A percentile compares a stretch with the other conserved stretches of the same genome.
phyloP scores from a whole-genome alignment of 805 yeast genomes.

The Sugiyamaella mastotermitis region DNA sequence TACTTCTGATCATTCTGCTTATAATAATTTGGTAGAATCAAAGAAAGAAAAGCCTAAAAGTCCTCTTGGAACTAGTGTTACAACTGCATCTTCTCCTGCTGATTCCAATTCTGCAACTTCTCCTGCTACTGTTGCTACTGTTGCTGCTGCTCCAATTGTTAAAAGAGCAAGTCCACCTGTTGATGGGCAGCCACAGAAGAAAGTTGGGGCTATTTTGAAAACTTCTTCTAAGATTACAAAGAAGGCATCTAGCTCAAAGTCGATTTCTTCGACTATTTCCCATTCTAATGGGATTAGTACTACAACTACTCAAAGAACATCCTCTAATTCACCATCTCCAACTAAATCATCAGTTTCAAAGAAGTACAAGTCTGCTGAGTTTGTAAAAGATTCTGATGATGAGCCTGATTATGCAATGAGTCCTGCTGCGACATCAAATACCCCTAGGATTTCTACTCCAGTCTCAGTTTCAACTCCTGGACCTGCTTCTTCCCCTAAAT shows the following conservation, averaged over 20 bases:
- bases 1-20: conserved; percentile 24
- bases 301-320: conserved; percentile 1
- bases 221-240: conserved; percentile 1
- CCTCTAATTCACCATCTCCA: conserved; percentile 8
- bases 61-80: no score
- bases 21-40: conserved; percentile 26
- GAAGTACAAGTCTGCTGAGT: conserved; percentile 14
- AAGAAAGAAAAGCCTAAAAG: neutral
- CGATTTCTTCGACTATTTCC: no score
- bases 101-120: conserved; percentile 2
- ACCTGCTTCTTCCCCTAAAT: conserved; percentile 8
- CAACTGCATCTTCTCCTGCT: neutral
- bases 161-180: neutral
- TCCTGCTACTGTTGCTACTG: conserved; percentile 1
- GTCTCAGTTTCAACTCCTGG: conserved; percentile 8
- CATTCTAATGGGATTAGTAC: neutral
- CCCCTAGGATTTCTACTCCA: conserved; percentile 8
- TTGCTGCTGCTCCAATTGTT: neutral
- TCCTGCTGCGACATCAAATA: conserved; percentile 1
- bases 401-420: conserved; percentile 5
- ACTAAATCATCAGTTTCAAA: conserved; percentile 9
- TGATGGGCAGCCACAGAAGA: neutral
- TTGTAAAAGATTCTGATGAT: conserved; percentile 8
- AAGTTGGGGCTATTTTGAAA: conserved; percentile 11
- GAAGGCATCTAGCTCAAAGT: no score